Percentiles rank a stretch among this genome's conserved stretches.
Evolutionary conservation across 805 yeast species (phyloP).

Genomic region (Starmerella khaoyaiensis): DNA sequence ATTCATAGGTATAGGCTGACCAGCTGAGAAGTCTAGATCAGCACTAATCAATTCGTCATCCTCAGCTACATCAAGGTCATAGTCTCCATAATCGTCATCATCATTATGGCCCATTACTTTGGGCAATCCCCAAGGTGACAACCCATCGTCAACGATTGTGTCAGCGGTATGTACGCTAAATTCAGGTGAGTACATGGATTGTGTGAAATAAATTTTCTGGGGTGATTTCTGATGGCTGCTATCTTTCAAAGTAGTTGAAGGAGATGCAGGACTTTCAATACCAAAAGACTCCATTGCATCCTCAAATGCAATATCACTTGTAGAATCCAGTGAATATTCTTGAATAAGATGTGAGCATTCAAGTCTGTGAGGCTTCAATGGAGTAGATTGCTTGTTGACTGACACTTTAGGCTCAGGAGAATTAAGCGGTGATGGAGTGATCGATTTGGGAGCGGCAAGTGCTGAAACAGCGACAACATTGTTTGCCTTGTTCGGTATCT

Average conservation of each 20-base stretch:
- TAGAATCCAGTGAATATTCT: background rate
- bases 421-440: background rate
- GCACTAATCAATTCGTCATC: too few relatives aligned
- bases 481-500: too few relatives aligned
- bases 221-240: background rate
- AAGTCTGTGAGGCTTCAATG: background rate
- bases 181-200: background rate
- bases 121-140: constrained; percentile 26
- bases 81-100: constrained; percentile 5
- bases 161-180: background rate
- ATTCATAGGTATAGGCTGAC: too few relatives aligned
- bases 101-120: constrained; percentile 13
- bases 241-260: constrained; percentile 1
- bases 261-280: constrained; percentile 8
- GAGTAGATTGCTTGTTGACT: background rate
- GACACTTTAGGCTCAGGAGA: background rate
- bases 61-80: background rate
- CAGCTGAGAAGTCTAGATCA: too few relatives aligned
- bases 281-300: constrained; percentile 6
- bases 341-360: background rate
- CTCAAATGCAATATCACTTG: background rate
- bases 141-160: constrained; percentile 22
- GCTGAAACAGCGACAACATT: too few relatives aligned
- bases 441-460: background rate
- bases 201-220: background rate